Evolutionary conservation across 495 filamentous ascomycete species (phyloP), one percentile per base, ranked within the genome.

Genomic region (Durotheca rogersii): DNA sequence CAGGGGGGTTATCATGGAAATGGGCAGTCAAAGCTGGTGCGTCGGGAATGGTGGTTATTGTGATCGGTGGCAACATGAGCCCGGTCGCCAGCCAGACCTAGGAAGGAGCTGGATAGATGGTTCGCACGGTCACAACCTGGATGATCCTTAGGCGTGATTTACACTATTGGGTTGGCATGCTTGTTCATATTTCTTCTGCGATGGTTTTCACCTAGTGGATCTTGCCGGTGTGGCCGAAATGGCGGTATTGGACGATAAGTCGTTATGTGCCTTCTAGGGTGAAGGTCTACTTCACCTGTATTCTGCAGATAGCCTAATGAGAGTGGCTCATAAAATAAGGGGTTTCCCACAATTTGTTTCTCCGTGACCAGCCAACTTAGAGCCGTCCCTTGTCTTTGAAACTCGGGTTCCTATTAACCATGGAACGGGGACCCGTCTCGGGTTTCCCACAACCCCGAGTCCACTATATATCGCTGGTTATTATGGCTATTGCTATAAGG

Each of bases 291-390:
- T 37, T 39, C 14, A 19, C 39, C 32, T 55, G 44, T 55, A 55
- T 16, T 38, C n/a, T 39, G 16, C 45, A 43, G 39, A 43, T 55
- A 55, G 32, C 14, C 37, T 36, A 29, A 49, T 48, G 39, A 52
- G 30, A 39, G n/a, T 37, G 47, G 41, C 40, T 5, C 27, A 20
- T 35, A 32, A 50, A 35, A 34, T 7, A 53, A n/a, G n/a, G n/a
- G n/a, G n/a, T 21, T 34, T 27, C 2, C 14, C n/a, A 3, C 5
- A 20, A 10, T 16, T n/a, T n/a, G n/a, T n/a, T n/a, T n/a, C n/a
- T n/a, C n/a, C n/a, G n/a, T n/a, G n/a, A n/a, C n/a, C n/a, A n/a
- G n/a, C n/a, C n/a, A n/a, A n/a, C n/a, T n/a, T n/a, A n/a, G n/a
- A n/a, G n/a, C n/a, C n/a, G n/a, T n/a, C n/a, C n/a, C n/a, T n/a